Evolutionary conservation across 2,329 filamentous ascomycete genomes (phyloP), one percentile per base, ranked within the genome.

Genomic region (Aureobasidium leucospermi): DNA sequence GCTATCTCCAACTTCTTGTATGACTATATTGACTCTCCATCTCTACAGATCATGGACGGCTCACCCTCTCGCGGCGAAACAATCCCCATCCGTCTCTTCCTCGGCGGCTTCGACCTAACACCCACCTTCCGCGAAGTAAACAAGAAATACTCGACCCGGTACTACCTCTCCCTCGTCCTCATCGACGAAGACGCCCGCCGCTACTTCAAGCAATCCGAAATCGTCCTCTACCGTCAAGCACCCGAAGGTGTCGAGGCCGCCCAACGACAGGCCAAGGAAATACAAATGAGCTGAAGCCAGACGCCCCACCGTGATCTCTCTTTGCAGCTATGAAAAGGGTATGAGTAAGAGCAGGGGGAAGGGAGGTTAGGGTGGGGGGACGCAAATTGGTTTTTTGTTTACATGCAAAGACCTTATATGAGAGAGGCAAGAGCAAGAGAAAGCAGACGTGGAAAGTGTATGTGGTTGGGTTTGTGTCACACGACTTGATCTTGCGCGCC

Each of bases 191-290:
- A 99, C 74, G 94, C 94, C 52, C 86, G 94, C 68, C 85, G 94
- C 68, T 99, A 99, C 78, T 99, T 99, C 78, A 99, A 99, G 76
- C 94, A 99, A 75, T 96, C 91, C 56, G 94, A 99, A 77, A 99
- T 99, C 71, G 92, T 96, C 61, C 85, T 99, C 56, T 97, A 89
- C 78, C 86, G 94, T 65, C 94, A 97, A 69, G 77, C 78, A 41
- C 78, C 78, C 7, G 78, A 81, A 67, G 76, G 76, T 36, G 69
- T 76, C 63, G 77, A 76, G 23, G 67, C 78, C 51, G 76, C 78
- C 9, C 72, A 75, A 64, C 75, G 76, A 64, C 77, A 79, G 68
- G 78, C 78, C 32, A 72, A 70, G 64, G 70, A 74, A 59, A 71
- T 73, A 55, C 70, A 72, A 59, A 65, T 66, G 61, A 72, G 70